Evolutionary conservation across 1,139 yeast genomes (phyloP), one percentile per base, ranked within the genome.

Genomic region (Geotrichum phurueaensis): DNA sequence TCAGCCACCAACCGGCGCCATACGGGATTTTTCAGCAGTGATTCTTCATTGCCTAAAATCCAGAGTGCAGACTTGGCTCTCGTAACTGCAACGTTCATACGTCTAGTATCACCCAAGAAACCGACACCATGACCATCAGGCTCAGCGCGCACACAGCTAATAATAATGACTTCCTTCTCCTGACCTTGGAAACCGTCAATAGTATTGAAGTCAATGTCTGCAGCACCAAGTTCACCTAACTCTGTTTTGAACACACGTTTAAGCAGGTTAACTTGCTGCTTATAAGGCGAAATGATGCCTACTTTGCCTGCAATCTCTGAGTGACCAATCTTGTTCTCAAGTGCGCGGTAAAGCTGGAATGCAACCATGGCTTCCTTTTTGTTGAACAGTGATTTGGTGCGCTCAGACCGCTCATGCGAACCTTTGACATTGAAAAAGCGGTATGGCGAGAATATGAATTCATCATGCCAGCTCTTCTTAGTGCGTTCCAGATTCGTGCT

Each of bases 101-200:
- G 88, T 66, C 98, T 81, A 51, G 86, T 80, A 74, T 92, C 98
- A 64, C 88, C 86, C 73, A 92, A 81, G 74, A 92, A 92, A 31
- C 98, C 98, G 65, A 92, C 94, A 60, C 89, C 83, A 20, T 77
- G 54, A 78, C 71, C 53, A 90, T 84, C 73, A 18, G 81, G 83
- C 70, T 84, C 84, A 2, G 97, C 96, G 70, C 99, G 82, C 7
- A 95, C 99, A 82, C 98, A 92, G 0, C 98, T 91, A 79, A 94
- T 85, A 54, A 94, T 84, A 65, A 94, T 89, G 59, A 95, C 85
- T 66, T 94, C 98, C 72, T 92, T 94, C 71, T 94, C 99, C 73
- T 94, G 98, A 67, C 99, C 99, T 77, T 94, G 99, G 71, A 91
- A 94, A 0, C 99, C 99, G 78, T 94, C 99, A 61, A 94, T 94